phyloP scores from a whole-genome alignment of 805 yeast species.

The Pichia eremophila region DNA sequence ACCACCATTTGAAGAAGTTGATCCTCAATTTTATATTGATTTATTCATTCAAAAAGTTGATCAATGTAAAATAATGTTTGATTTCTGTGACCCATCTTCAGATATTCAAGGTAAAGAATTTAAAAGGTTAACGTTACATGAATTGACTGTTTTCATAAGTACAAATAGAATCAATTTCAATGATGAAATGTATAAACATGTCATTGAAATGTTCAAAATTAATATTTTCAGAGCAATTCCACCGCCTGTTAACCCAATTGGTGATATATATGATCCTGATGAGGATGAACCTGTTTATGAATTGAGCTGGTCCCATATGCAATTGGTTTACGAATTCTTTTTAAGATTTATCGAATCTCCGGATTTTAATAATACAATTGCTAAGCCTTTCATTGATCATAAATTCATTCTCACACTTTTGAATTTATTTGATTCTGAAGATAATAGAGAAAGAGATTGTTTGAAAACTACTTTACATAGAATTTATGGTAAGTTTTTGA shows the following conservation, averaged over 20 bases:
- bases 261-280: constrained; percentile 94
- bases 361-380: constrained; percentile 86
- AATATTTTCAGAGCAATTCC: constrained; percentile 94
- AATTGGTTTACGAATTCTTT: constrained; percentile 89
- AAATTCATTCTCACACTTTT: constrained; percentile 70
- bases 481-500: constrained; percentile 89
- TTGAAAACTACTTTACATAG: constrained; percentile 91
- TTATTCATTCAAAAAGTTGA: constrained; percentile 82
- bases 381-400: constrained; percentile 91
- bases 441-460: constrained; percentile 92
- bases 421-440: constrained; percentile 92
- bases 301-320: constrained; percentile 99
- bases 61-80: constrained; percentile 91
- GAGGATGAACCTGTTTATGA: constrained; percentile 97
- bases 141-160: constrained; percentile 79
- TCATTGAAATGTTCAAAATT: constrained; percentile 79
- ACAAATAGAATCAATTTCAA: constrained; percentile 77
- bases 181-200: constrained; percentile 82
- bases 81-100: constrained; percentile 85
- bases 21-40: constrained; percentile 64
- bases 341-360: constrained; percentile 88
- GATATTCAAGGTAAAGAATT: constrained; percentile 91
- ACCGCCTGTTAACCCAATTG: constrained; percentile 95
- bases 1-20: constrained; percentile 82
- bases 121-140: constrained; percentile 79